Evolutionary conservation across 2,329 filamentous ascomycete species (phyloP).

Genomic region (Fusarium chuoi): DNA sequence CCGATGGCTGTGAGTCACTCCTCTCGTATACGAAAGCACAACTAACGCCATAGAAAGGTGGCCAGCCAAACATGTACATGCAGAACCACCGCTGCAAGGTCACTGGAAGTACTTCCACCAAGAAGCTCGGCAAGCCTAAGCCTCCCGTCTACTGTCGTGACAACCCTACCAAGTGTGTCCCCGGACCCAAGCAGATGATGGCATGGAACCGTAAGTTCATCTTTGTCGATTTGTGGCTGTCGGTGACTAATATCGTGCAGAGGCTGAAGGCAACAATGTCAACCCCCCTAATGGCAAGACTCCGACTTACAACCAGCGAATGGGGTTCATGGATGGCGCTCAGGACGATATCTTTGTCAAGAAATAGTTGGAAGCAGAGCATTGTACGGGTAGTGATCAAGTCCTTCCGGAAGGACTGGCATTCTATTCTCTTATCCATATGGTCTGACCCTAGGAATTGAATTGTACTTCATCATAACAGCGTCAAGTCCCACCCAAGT

Average conservation of each 20-base stretch:
- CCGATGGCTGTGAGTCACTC: slow-evolving; percentile 41
- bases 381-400: neutral
- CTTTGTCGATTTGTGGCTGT: neutral
- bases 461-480: neutral
- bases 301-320: slow-evolving; percentile 48
- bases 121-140: slow-evolving; percentile 53
- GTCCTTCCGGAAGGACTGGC: slow-evolving; percentile 8
- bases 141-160: slow-evolving; percentile 55
- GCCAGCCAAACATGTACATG: slow-evolving; percentile 54
- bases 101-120: slow-evolving; percentile 54
- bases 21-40: neutral
- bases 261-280: slow-evolving; percentile 50
- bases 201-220: slow-evolving; percentile 55
- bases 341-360: slow-evolving; percentile 47
- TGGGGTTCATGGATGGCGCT: slow-evolving; percentile 48
- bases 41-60: slow-evolving; percentile 17
- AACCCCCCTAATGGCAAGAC: slow-evolving; percentile 41
- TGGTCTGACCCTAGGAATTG: too few species aligned
- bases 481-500: neutral
- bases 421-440: neutral
- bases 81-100: slow-evolving; percentile 61
- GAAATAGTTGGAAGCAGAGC: neutral
- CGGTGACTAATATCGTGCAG: slow-evolving; percentile 18
- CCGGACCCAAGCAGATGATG: slow-evolving; percentile 62
- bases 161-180: slow-evolving; percentile 54